Base-by-base conservation (phyloP, 2,329 filamentous ascomycete species). In the Sphaceloma murrayae region DNA sequence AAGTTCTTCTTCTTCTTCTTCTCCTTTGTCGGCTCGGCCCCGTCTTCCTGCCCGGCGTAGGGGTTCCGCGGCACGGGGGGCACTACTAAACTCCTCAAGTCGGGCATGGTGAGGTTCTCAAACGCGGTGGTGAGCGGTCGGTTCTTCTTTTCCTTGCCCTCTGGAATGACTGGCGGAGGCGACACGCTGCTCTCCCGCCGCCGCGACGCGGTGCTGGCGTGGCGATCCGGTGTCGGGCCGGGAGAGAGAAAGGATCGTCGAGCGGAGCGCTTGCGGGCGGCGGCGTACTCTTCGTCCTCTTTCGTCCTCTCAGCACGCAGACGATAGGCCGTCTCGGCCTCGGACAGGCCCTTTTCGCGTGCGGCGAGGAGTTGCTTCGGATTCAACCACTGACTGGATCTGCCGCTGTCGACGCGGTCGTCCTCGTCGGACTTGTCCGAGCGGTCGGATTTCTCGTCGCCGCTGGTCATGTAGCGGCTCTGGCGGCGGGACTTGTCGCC, bases 61-160 rank as follows among this genome's bases (percentile, higher is more conserved):
- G 31, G 43, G 13, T 26, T n/a, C 22, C 33, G 26, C 4, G 22
- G 44, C 3, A 43, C 7, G n/a, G 48, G 22, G 7, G 39, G 30
- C 7, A 17, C 5, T 5, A 43, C 21, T 19, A 26, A 7, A 17
- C 34, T n/a, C n/a, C n/a, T 32, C 40, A 43, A 21, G 11, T 49
- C 48, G 24, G 43, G 44, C 10, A 39, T 43, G 38, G 43, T 43
- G 43, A 48, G 22, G 24, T 50, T 46, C 11, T 50, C 46, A n/a
- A 50, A 38, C n/a, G 48, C 48, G 10, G 43, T 46, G 46, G 46
- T 50, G 10, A 48, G 38, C 2, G 48, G 46, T 19, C 48, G 30
- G 1, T 29, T 45, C 1, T 43, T 39, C 5, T 38, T 33, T n/a
- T 19, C 13, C 18, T 34, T 31, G 32, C 4, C 42, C 32, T 22